Percentiles rank a stretch among this genome's conserved stretches.
Evolutionary conservation across 805 yeast species (phyloP).

Genomic region (Candida boidinii): DNA sequence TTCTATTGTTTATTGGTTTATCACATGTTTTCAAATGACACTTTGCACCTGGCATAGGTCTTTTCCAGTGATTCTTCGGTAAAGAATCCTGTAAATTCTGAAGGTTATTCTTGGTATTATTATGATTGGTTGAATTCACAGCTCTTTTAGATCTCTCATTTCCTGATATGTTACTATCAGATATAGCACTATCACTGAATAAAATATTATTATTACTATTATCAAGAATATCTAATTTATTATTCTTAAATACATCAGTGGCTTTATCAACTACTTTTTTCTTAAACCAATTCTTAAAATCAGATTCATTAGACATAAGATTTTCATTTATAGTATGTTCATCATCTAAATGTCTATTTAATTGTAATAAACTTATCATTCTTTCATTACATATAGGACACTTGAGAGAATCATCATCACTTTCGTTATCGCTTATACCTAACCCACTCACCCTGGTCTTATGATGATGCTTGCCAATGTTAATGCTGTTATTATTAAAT

Average conservation of each 20-base stretch:
- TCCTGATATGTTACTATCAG: too few species aligned
- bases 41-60: conserved; percentile 30
- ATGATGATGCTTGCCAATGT: too few species aligned
- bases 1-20: conserved; percentile 36
- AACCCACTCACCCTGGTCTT: too few species aligned
- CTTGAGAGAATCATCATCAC: conserved; percentile 19
- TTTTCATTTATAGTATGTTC: conserved; percentile 34
- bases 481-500: conserved; percentile 37
- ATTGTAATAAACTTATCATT: conserved; percentile 44
- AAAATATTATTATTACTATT: conserved; percentile 27
- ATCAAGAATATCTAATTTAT: conserved; percentile 45
- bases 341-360: conserved; percentile 68
- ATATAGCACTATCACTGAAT: too few species aligned
- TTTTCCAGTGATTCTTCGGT: conserved; percentile 51
- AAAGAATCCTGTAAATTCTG: too few species aligned
- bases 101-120: too few species aligned
- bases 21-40: conserved; percentile 37
- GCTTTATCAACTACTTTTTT: conserved; percentile 30
- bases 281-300: conserved; percentile 34
- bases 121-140: too few species aligned
- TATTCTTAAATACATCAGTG: conserved; percentile 28
- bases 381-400: conserved; percentile 69
- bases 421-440: too few species aligned
- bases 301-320: conserved; percentile 20
- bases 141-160: too few species aligned